Evolutionary conservation across 2,329 filamentous ascomycete species (phyloP), one percentile per base, ranked within the genome.

Genomic region (Pseudocercospora vitis): DNA sequence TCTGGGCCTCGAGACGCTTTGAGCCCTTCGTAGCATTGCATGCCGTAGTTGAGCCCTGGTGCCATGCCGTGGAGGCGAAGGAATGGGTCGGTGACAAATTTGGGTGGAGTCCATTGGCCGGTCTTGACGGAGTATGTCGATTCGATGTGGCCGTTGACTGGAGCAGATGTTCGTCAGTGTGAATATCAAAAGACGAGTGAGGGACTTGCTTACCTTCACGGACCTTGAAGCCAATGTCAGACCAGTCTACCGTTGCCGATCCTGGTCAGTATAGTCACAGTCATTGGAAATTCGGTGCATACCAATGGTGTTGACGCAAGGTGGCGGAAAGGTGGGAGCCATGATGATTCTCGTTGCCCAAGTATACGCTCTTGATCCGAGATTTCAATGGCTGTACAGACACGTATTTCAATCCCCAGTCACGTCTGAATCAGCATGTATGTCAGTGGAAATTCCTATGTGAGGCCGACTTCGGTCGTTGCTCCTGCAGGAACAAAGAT

Each of bases 11-110:
- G 90, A 81, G 96, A 96, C 51, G 92, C 91, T 74, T 97, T 97
- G 71, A 97, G 84, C n/a, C 94, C 94, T 72, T 99, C 94, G 78
- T 95, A 99, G 66, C 90, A 92, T 76, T 97, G 94, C 70, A 96
- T 91, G 54, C 92, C 91, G 73, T 99, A 99, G 80, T 99, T 99
- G 61, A 97, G 83, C 37, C 85, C 92, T 0, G 94, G 91, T 0
- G 91, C 86, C 89, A 99, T 94, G 72, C 92, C 94, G 74, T 97
- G 92, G 69, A 97, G 85, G 62, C 86, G 85, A 65, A 97, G 83
- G 77, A 81, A 91, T 5, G 92, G 92, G 65, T 92, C 89, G 56
- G 83, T 74, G 57, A 96, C 84, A 74, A 95, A 95, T 59, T 81
- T 76, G 21, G 89, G 90, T 11, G 84, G 72, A 0, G 86, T 83